Conservation (phyloP, 441 rosid species). For the Gossypium schwendimanii region DNA sequence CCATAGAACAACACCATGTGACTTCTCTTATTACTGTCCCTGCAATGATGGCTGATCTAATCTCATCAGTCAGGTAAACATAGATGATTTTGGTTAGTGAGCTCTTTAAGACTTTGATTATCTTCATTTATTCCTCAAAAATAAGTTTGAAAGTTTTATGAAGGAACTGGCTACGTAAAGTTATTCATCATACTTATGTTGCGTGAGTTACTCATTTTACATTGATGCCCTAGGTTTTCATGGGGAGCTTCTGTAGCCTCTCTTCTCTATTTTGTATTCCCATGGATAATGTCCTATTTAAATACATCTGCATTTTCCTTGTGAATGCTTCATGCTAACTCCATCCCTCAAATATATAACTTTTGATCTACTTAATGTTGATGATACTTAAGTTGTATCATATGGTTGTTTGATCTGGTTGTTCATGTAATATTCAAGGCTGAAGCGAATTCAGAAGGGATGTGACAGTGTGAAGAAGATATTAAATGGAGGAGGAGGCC, state of each 20-base stretch:
- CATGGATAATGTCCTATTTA: not conserved
- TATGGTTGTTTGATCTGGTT: slow-evolving; percentile 4
- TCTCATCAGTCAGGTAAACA: slow-evolving; percentile 43
- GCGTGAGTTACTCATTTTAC: not conserved
- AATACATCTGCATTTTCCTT: slow-evolving; percentile 1
- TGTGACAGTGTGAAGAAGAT: slow-evolving; percentile 43
- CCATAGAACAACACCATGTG: slow-evolving; percentile 42
- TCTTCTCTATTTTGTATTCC: not conserved
- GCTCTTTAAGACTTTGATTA: not conserved
- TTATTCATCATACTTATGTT: not conserved
- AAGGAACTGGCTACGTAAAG: not conserved
- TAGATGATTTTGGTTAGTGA: not conserved
- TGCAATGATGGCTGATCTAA: slow-evolving; percentile 66
- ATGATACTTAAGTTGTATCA: not conserved
- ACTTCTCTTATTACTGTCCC: slow-evolving; percentile 81
- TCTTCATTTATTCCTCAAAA: not conserved
- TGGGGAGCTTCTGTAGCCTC: not conserved
- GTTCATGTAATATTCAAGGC: slow-evolving; percentile 18
- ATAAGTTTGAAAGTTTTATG: not conserved
- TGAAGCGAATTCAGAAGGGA: slow-evolving; percentile 36
- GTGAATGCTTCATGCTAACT: not conserved
- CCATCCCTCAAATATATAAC: not conserved
- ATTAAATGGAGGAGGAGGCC: slow-evolving; percentile 77
- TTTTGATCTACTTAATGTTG: not conserved
- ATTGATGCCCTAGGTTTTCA: not conserved